A percentile compares a stretch with the other conserved stretches of the same genome.
These are phyloP conservation scores for Nicotiana otophora DNA, from an alignment of 257 asterid genomes.

Conservation along the genomic window DNA sequence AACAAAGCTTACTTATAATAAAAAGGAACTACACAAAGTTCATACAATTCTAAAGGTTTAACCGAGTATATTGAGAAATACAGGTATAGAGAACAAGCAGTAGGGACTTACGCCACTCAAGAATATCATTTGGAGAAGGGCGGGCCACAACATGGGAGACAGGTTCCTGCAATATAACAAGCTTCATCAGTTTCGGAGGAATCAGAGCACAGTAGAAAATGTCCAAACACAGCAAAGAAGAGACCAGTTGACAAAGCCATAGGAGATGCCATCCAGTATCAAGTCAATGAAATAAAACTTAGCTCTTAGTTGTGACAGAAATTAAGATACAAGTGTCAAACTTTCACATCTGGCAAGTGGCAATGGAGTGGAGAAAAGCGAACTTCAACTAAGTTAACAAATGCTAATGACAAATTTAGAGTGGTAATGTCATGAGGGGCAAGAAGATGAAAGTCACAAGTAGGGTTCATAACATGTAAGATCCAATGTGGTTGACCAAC, in stretches of 20 bases:
- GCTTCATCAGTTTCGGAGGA: not conserved
- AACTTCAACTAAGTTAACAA: not conserved
- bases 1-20: not conserved
- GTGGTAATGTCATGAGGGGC: not conserved
- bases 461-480: not conserved
- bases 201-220: not conserved
- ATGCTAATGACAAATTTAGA: not conserved
- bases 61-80: not conserved
- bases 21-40: not conserved
- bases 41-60: not conserved
- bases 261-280: not conserved
- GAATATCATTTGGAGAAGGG: constrained; percentile 90
- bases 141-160: constrained; percentile 95
- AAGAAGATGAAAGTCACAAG: not conserved
- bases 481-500: not conserved
- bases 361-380: not conserved
- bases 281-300: not conserved
- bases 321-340: not conserved
- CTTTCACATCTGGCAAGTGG: not conserved
- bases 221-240: not conserved
- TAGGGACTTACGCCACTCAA: constrained; percentile 95
- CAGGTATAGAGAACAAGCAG: not conserved
- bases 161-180: constrained; percentile 56
- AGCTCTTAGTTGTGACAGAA: not conserved
- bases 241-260: not conserved